Evolutionary conservation across 2,329 filamentous ascomycete genomes (phyloP), one percentile per base, ranked within the genome.

Genomic region (Colletotrichum gloeosporioides): DNA sequence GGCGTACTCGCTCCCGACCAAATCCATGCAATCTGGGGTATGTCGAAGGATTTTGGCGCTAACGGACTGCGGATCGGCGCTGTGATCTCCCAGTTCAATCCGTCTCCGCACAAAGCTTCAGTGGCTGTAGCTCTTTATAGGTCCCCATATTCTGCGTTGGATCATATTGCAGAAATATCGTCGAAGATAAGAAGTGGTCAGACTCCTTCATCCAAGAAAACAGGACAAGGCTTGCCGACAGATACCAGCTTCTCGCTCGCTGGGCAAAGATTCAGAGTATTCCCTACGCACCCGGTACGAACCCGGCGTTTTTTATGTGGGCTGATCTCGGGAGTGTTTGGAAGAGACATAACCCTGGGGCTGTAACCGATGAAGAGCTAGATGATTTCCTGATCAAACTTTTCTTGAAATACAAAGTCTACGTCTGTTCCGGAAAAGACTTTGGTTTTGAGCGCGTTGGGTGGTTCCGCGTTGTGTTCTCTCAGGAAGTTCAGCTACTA

Each of bases 291-390:
- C 80, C 84, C 0, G 88, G 88, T 0, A 85, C 83, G 8, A 90
- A 90, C 75, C 89, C 90, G 0, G 89, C 86, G 0, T 91, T 91
- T 78, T 92, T 91, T 78, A 78, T 92, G 1, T 92, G 89, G 89
- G 82, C 89, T 4, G 83, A 91, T 78, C 82, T 92, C 2, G 83
- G 85, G 3, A 71, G 77, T 80, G 34, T 80, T 78, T 31, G 93
- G 94, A 2, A 87, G 90, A 65, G 95, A 92, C 44, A 95, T 95
- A 0, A 88, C 94, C 61, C 95, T 95, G 81, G 97, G 94, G 94
- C 0, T 44, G 16, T 95, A 97, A 83, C 94, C 93, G 0, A 96
- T 96, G 81, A 93, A 94, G 63, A 67, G 8, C 18, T 65, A 4
- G 53, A 31, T 27, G n/a, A 22, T 4, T 57, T 31, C 6, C 29